These are phyloP conservation scores for Euptelea pleiosperma DNA, from an alignment of 164 flowering plant species.

Conservation along the genomic window DNA sequence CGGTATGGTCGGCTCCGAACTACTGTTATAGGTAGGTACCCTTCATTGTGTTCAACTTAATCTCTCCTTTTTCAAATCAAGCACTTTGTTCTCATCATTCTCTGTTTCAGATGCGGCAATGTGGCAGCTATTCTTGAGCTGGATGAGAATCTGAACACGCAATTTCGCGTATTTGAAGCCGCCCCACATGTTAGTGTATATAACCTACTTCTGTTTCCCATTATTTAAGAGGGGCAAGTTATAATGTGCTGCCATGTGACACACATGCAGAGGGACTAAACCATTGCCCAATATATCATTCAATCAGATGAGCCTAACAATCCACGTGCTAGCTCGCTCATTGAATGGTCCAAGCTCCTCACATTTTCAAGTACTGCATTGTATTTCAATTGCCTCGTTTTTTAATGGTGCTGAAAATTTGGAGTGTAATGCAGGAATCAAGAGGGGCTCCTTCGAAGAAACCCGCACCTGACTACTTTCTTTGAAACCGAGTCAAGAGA, in stretches of 20 bases:
- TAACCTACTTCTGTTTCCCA: conserved; percentile 2
- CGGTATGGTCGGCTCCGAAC: conserved; percentile 99
- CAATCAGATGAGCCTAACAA: neutral
- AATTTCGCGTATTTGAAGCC: conserved; percentile 94
- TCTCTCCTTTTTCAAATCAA: neutral
- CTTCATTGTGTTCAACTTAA: neutral
- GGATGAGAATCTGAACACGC: conserved; percentile 85
- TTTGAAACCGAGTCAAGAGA: conserved; percentile 29
- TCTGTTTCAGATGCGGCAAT: conserved; percentile 87
- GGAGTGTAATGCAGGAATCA: conserved; percentile 66
- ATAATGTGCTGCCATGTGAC: neutral
- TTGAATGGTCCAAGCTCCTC: neutral
- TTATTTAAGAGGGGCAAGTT: neutral
- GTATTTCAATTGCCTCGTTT: neutral
- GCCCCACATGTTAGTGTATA: conserved; percentile 82
- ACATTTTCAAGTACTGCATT: neutral
- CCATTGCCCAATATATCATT: too few species aligned
- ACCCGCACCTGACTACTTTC: conserved; percentile 95
- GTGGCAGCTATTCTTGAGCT: conserved; percentile 98
- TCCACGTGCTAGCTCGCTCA: neutral
- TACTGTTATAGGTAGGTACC: conserved; percentile 85
- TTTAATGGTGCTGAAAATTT: conserved; percentile 1
- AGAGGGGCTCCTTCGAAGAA: conserved; percentile 87
- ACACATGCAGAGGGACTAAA: neutral
- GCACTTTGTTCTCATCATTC: conserved; percentile 10